Base-by-base conservation (phyloP, 2,329 filamentous ascomycete species). In the Lecanicillium sp. region DNA sequence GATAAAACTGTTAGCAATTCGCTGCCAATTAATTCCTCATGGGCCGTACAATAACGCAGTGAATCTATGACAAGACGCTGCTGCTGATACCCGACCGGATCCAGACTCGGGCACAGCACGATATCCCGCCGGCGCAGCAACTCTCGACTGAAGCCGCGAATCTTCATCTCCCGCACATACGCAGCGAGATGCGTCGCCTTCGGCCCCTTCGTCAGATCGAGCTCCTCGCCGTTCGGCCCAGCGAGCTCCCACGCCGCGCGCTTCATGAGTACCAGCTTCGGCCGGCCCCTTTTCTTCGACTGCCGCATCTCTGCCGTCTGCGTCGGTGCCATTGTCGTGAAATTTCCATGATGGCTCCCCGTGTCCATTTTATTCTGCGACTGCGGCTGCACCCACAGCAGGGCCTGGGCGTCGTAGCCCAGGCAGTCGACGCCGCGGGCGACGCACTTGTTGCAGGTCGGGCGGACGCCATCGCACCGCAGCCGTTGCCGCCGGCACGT, bases 231-330 rank as follows among this genome's bases (percentile, higher is more conserved):
- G 27, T 33, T 24, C 19, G 35, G 44, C 27, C 39, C 10, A 20
- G 44, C 26, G 14, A 46, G 33, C 40, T 39, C 48, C 23, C 27
- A 35, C n/a, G 17, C 27, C 9, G 48, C 14, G 21, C 40, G 44
- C 17, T 21, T 15, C 52, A 54, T 54, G 9, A 54, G 21, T 17
- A 54, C 52, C 37, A 54, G 44, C 48, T 51, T 51, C 9, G 52
- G 52, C 8, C 48, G 40, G 21, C 52, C 52, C 11, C 21, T 51
- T 24, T 42, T 52, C 41, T 33, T 52, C 6, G 19, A 15, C 21
- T n/a, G 20, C 23, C 15, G 36, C 9, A 35, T 38, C 26, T 24
- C 8, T 12, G 20, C 19, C 26, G 19, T 14, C 32, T 9, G n/a
- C 23, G n/a, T 12, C 21, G n/a, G 10, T 6, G 15, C 5, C n/a